Base-by-base conservation (phyloP, 2,329 filamentous ascomycete genomes). In the Rutstroemia sp. region DNA sequence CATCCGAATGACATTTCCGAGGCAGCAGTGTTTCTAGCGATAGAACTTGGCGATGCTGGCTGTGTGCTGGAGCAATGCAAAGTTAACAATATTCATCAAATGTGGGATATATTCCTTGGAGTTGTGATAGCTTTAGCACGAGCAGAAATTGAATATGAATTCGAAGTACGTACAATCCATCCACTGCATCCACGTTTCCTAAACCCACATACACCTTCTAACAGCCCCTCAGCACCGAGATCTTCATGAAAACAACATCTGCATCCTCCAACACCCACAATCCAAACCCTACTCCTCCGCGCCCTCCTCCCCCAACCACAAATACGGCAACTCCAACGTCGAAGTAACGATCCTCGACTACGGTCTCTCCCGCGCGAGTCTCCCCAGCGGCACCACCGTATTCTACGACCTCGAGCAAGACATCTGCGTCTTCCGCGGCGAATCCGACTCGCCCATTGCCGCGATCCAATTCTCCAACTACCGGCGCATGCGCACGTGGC, bases 261-360 rank as follows among this genome's bases (percentile, higher is more conserved):
- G 83, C 60, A 75, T 86, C 9, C 46, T 41, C n/a, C 51, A 41
- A 42, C 16, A 19, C 2, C n/a, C 38, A 23, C n/a, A 54, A 41
- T 17, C 37, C 8, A 17, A 38, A 49, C 37, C 30, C 34, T 37
- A 38, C 14, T 14, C 48, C 17, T 19, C 12, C 17, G 19, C 5
- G 9, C 23, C 21, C 16, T 4, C 17, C 6, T 48, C 49, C 0
- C 27, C 30, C 23, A 37, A 49, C 42, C 69, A 73, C 2, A 71
- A 73, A 50, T 83, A 83, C 67, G 82, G 82, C 27, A 78, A 75
- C 61, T 85, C 82, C 0, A 82, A 81, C 1, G 71, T 85, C 4
- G 80, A 84, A 55, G 79, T 86, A 48, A 86, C 83, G 0, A 81
- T 86, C 42, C 72, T 86, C 5, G 83, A 86, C 68, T 86, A 86